These are phyloP conservation scores for Pleurotus platypus DNA, from an alignment of 768 basidiomycete genomes.

Conservation along the genomic window DNA sequence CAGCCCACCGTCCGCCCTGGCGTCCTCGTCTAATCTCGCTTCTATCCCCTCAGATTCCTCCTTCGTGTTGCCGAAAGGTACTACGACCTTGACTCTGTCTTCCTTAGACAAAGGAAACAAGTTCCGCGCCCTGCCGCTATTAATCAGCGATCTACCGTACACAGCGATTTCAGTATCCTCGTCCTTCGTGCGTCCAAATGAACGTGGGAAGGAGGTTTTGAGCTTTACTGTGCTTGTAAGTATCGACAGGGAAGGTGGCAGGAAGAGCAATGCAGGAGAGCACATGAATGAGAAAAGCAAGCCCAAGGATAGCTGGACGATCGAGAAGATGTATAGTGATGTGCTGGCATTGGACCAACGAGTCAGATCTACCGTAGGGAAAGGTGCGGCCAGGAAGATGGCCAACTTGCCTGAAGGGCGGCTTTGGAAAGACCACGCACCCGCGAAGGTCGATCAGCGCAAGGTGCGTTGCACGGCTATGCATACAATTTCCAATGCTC, in stretches of 20 bases:
- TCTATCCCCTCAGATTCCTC: not conserved
- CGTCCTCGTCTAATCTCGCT: slow-evolving; percentile 1
- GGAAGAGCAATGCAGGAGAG: slow-evolving; percentile 1
- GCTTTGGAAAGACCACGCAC: slow-evolving; percentile 96
- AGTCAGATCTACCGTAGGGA: slow-evolving; percentile 64
- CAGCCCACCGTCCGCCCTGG: not conserved
- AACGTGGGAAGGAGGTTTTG: slow-evolving; percentile 87
- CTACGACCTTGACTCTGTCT: slow-evolving; percentile 1
- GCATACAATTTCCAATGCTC: not conserved
- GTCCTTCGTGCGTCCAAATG: slow-evolving; percentile 84
- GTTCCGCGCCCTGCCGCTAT: slow-evolving; percentile 72
- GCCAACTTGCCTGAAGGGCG: slow-evolving; percentile 84
- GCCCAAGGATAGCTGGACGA: slow-evolving; percentile 71
- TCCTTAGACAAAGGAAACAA: slow-evolving; percentile 15
- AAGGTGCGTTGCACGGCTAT: slow-evolving; percentile 54
- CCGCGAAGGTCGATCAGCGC: slow-evolving; percentile 92
- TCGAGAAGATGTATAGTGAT: slow-evolving; percentile 94
- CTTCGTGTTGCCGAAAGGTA: not conserved
- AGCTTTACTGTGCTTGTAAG: slow-evolving; percentile 77
- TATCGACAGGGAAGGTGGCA: slow-evolving; percentile 3
- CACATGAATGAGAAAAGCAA: slow-evolving; percentile 47
- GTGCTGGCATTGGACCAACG: slow-evolving; percentile 84
- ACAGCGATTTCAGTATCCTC: slow-evolving; percentile 71
- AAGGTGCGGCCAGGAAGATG: slow-evolving; percentile 74
- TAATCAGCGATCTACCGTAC: slow-evolving; percentile 67